phyloP scores from a whole-genome alignment of 148 eudicot genomes.

The Simmondsia chinensis region DNA sequence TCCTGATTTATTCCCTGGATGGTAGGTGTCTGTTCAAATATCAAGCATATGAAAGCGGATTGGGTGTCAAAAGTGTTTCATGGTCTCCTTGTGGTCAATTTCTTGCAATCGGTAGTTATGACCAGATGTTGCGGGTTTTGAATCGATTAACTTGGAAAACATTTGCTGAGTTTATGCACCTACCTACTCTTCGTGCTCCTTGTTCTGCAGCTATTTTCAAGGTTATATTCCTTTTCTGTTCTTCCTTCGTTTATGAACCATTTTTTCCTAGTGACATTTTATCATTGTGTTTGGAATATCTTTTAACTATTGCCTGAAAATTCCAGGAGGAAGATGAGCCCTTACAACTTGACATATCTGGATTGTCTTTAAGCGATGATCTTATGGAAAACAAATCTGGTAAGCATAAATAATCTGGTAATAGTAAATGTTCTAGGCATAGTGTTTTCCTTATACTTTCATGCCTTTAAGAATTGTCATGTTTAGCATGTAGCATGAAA shows the following conservation, averaged over 20 bases:
- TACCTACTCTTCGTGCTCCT: slow-evolving; percentile 75
- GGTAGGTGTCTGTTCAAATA: slow-evolving; percentile 86
- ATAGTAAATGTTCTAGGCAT: too few species aligned
- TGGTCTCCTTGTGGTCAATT: slow-evolving; percentile 99
- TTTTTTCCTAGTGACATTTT: too few species aligned
- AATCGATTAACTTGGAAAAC: slow-evolving; percentile 95
- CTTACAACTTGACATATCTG: slow-evolving; percentile 70
- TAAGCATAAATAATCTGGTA: too few species aligned
- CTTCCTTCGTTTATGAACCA: too few species aligned
- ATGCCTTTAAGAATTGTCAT: too few species aligned
- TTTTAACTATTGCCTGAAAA: slow-evolving; percentile 1
- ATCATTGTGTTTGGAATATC: not conserved
- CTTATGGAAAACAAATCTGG: slow-evolving; percentile 37
- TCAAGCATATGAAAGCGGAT: slow-evolving; percentile 97
- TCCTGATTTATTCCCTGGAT: slow-evolving; percentile 86
- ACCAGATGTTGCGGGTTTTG: slow-evolving; percentile 83
- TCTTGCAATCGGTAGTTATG: slow-evolving; percentile 92
- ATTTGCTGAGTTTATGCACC: slow-evolving; percentile 87
- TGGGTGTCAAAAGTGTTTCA: slow-evolving; percentile 88
- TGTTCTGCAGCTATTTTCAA: slow-evolving; percentile 85
- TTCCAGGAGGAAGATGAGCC: slow-evolving; percentile 94
- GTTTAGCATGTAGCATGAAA: too few species aligned
- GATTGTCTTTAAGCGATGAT: slow-evolving; percentile 53
- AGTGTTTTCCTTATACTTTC: too few species aligned
- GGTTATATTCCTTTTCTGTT: slow-evolving; percentile 27